Base-by-base conservation (phyloP, 331 rosid genomes). In the Quercus phellos region DNA sequence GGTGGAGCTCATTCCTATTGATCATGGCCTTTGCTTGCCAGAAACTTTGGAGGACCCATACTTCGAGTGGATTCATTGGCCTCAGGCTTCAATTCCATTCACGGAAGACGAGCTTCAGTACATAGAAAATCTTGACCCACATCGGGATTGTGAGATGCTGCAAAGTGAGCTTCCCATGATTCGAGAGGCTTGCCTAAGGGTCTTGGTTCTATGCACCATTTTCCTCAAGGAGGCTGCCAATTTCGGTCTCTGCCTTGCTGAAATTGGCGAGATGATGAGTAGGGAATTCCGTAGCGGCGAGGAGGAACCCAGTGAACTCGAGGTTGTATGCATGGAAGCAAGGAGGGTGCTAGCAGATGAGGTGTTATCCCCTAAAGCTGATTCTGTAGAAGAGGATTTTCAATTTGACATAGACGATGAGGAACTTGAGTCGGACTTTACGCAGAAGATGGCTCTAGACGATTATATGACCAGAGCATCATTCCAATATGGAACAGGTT, bases 61-160 rank as follows among this genome's bases (percentile, higher is more conserved):
- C 67, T 93, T 95, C 66, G 99, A 95, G 89, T 95, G 99, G 98
- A 95, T 95, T 73, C 99, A 95, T 82, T 95, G 99, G 99, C 99
- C 98, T 68, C 99, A 95, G 78, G 89, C 99, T 76, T 95, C 99
- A 10, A 95, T 95, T 80, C 99, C 99, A 0, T 95, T 95, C 81
- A 78, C 98, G 1, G 97, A 91, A 14, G 99, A 95, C 2, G 99
- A 93, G 88, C 96, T 95, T 61, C 86, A 84, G 67, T 95, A 95
- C 80, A 93, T 95, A 26, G 55, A 43, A n/a, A 76, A 84, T 35
- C 98, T 93, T 63, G 68, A 93, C 32, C 97, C 97, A 14, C 51
- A 1, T 30, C 70, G 10, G 46, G 99, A 95, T 51, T 89, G 93
- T 70, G 91, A 85, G 6, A 95, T 95, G 98, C 88, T 95, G 56